Conservation (phyloP, 805 yeast genomes). For the Teunomyces funiuensis region DNA sequence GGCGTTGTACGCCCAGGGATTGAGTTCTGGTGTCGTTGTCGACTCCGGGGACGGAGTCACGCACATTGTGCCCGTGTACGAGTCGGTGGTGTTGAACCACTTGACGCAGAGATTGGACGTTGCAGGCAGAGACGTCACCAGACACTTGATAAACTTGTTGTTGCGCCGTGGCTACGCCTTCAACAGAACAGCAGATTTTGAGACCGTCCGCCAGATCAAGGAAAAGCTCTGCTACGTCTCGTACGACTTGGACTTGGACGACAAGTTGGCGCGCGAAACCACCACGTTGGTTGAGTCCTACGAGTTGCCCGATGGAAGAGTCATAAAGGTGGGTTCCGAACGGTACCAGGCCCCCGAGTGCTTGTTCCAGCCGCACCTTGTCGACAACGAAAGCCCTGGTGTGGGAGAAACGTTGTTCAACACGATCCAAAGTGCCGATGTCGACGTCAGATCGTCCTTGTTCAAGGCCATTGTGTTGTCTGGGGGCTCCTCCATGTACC, state of each 20-base stretch:
- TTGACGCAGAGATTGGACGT: constrained; percentile 89
- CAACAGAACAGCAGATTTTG: constrained; percentile 98
- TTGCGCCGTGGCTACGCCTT: constrained; percentile 97
- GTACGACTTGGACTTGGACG: constrained; percentile 88
- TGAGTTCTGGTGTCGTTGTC: constrained; percentile 95
- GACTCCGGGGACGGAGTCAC: constrained; percentile 99
- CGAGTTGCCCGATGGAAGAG: constrained; percentile 96
- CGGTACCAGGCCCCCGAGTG: constrained; percentile 97
- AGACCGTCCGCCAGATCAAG: constrained; percentile 96
- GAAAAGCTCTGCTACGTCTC: constrained; percentile 95
- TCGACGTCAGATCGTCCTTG: constrained; percentile 85
- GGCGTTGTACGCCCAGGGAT: constrained; percentile 95
- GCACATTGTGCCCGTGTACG: constrained; percentile 97
- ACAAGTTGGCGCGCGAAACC: constrained; percentile 87
- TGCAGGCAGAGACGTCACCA: constrained; percentile 98
- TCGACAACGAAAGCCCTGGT: constrained; percentile 96
- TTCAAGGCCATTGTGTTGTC: constrained; percentile 91
- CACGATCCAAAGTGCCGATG: constrained; percentile 91
- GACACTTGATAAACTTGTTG: constrained; percentile 85
- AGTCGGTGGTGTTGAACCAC: constrained; percentile 93
- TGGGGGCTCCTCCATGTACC: constrained; percentile 98
- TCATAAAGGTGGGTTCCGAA: constrained; percentile 91
- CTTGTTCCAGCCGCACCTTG: constrained; percentile 91
- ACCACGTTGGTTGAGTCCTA: constrained; percentile 88
- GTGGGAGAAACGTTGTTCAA: constrained; percentile 87